Conservation (phyloP, 176 grass and related monocot genomes). For the Eleusine coracana region DNA sequence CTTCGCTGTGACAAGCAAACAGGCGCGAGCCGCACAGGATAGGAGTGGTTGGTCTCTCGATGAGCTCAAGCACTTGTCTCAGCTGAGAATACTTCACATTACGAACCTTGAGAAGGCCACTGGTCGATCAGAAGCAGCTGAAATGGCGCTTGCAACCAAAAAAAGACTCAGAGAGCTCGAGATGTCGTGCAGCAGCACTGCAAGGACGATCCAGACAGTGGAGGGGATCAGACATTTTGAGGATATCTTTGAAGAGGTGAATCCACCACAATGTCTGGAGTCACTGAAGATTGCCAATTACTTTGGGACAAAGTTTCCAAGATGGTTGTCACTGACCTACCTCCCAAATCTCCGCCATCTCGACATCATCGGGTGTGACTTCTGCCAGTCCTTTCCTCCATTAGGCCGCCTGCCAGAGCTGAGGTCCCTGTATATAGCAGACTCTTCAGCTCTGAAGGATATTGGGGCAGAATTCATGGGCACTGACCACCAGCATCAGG, state of each 20-base stretch:
- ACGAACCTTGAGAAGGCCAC: conserved; percentile 58
- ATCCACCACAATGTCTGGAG: conserved; percentile 60
- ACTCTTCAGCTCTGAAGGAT: conserved; percentile 42
- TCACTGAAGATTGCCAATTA: conserved; percentile 66
- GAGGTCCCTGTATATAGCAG: conserved; percentile 58
- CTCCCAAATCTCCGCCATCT: conserved; percentile 62
- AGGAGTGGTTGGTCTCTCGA: conserved; percentile 52
- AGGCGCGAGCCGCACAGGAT: conserved; percentile 9
- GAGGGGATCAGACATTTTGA: conserved; percentile 44
- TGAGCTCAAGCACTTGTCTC: conserved; percentile 63
- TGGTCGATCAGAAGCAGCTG: conserved; percentile 44
- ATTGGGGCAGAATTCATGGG: conserved; percentile 58
- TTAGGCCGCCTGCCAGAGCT: conserved; percentile 65
- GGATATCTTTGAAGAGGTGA: conserved; percentile 45
- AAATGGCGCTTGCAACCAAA: conserved; percentile 46
- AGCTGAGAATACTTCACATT: conserved; percentile 63
- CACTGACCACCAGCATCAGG: conserved; percentile 41
- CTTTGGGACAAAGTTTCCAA: conserved; percentile 61
- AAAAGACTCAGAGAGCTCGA: conserved; percentile 60
- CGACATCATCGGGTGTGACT: conserved; percentile 52
- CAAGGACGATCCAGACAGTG: conserved; percentile 30
- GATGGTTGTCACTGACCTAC: conserved; percentile 57
- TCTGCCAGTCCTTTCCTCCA: conserved; percentile 52
- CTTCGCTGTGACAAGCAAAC: conserved; percentile 47
- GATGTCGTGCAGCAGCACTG: conserved; percentile 47